A percentile compares a stretch with the other conserved stretches of the same genome.
Conservation (phyloP, 108 stramenopile genomes). For the Phaeodactylum tricornutum region DNA sequence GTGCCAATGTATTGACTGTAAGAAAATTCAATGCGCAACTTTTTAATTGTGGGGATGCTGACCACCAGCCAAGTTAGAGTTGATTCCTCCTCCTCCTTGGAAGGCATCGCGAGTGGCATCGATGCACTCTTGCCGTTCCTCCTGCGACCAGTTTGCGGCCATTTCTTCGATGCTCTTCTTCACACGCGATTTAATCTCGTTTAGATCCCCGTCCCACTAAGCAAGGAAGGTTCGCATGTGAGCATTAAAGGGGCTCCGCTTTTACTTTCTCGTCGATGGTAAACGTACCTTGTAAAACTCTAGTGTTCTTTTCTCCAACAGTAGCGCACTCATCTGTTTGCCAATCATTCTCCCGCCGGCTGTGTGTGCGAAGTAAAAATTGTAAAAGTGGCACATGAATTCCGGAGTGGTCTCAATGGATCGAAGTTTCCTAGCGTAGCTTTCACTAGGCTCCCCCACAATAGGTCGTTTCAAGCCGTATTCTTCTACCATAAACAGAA, state of each 20-base stretch:
- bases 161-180: conserved; percentile 78
- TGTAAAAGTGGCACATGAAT: conserved; percentile 93
- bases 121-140: conserved; percentile 65
- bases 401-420: conserved; percentile 58
- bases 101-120: conserved; percentile 64
- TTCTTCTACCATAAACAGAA: conserved; percentile 69
- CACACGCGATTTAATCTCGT: conserved; percentile 59
- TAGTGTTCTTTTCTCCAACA: conserved; percentile 70
- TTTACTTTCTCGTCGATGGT: no score
- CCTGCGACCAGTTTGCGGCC: conserved; percentile 60
- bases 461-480: conserved; percentile 34
- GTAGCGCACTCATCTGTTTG: conserved; percentile 69
- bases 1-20: background rate
- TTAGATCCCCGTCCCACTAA: conserved; percentile 84
- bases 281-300: conserved; percentile 85
- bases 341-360: conserved; percentile 92
- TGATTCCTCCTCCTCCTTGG: conserved; percentile 54
- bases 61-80: conserved; percentile 52
- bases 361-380: conserved; percentile 90
- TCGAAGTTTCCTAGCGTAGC: conserved; percentile 46
- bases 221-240: no score
- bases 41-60: conserved; percentile 32
- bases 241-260: no score
- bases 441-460: conserved; percentile 23
- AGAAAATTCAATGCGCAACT: background rate